Base-by-base conservation (phyloP, 2,329 filamentous ascomycete species). In the Capronia epimyces region DNA sequence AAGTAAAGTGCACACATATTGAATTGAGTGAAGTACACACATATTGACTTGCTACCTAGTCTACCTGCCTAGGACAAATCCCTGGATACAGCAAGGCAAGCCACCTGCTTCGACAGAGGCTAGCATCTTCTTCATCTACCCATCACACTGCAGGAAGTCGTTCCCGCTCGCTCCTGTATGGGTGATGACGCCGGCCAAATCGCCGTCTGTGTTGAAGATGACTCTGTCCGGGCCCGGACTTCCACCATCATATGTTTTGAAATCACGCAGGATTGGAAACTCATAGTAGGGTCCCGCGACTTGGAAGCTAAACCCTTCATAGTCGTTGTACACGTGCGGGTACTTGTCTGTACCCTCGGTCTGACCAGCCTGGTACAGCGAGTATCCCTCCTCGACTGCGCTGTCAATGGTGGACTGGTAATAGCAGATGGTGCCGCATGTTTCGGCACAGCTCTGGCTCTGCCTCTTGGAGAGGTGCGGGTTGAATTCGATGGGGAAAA, bases 101-200 rank as follows among this genome's bases (percentile, higher is more conserved):
- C 29, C 29, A 9, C 29, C 29, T 32, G 12, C 7, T n/a, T 32
- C 29, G 13, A 32, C 29, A 32, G 6, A 32, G 6, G 24, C 24
- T 5, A 10, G 10, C 5, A 27, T 27, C 5, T 5, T 10, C n/a
- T n/a, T n/a, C n/a, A n/a, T 27, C 5, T 16, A 37, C 13, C 49
- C 46, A 20, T 15, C 21, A 56, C 83, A 87, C n/a, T 72, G 76
- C 49, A 87, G 81, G 67, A 87, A 87, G 67, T 77, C 72, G 65
- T 86, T 82, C 6, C 81, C 81, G 44, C 75, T 79, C 15, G 84
- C 83, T 22, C 84, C 84, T 18, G 81, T 84, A 63, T 87, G 84
- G 0, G 84, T 87, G 56, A 87, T 84, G 22, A 77, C 71, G 31
- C 82, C 83, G 12, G 81, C 83, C 39, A 79, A 74, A 50, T 75